Base-by-base conservation (phyloP, 1,139 yeast species). In the Pichia sp. region DNA sequence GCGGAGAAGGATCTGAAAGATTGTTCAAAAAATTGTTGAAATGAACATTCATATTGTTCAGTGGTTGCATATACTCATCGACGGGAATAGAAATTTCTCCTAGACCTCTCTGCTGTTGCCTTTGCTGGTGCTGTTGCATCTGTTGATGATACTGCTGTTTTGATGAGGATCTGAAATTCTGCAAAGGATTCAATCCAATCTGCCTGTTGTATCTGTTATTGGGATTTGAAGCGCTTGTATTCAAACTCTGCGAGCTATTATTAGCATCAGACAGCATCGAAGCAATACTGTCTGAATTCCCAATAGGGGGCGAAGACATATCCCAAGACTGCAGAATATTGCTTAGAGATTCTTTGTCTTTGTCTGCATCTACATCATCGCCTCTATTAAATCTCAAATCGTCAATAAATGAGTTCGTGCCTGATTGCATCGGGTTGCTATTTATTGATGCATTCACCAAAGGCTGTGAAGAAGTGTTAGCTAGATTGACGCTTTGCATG, bases 31-130 rank as follows among this genome's bases (percentile, higher is more conserved):
- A 52, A 35, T 55, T 57, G 34, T 57, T 54, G 41, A 62, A 49
- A 47, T 69, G 65, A 33, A 55, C 54, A 43, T 58, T 60, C 65
- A 61, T 61, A 29, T 61, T 56, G 41, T 59, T 59, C 42, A 60
- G 39, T 5, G 66, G 65, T 33, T 58, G 59, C 27, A 69, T 62
- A 49, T 67, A 70, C 50, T 72, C 77, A 47, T 68, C 71, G 27
- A 71, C 53, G 2, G 77, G 74, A 3, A 71, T 62, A 2, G 65
- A 54, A 1, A 71, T 72, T 48, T 71, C 77, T 26, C 76, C 77
- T 5, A 66, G 62, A 37, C 72, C 62, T 37, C 55, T 48, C 45
- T 51, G 41, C 35, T 41, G 42, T 26, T 29, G 37, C n/a, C 16
- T 35, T 23, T 32, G 43, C n/a, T 38, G 44, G 23, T 16, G 23